These are phyloP conservation scores for Sechiopsis laciniata DNA, from an alignment of 306 rosid species.

Conservation along the genomic window DNA sequence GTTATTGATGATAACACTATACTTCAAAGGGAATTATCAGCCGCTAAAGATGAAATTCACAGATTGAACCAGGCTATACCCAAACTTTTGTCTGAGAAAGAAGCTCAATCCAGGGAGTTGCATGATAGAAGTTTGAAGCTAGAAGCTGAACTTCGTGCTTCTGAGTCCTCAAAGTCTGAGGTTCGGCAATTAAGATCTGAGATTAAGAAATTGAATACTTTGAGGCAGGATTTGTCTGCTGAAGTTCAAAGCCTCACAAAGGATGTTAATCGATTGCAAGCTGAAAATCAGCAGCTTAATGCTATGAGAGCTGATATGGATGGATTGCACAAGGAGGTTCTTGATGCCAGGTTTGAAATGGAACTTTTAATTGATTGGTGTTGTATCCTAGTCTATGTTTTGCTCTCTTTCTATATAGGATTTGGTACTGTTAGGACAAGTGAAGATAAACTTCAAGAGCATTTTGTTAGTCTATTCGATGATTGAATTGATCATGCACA, in stretches of 20 bases:
- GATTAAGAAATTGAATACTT: conserved; percentile 32
- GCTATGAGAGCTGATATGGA: conserved; percentile 36
- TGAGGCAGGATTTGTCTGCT: conserved; percentile 35
- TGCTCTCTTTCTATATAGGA: conserved; percentile 12
- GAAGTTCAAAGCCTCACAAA: conserved; percentile 46
- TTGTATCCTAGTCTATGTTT: conserved; percentile 14
- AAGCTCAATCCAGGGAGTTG: conserved; percentile 31
- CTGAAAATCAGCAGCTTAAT: conserved; percentile 39
- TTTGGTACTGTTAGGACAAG: conserved; percentile 10
- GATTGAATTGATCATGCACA: conserved; percentile 24
- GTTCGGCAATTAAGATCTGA: conserved; percentile 41
- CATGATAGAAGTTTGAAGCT: conserved; percentile 36
- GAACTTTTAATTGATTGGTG: conserved; percentile 16
- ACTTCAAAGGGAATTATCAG: conserved; percentile 39
- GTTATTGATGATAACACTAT: conserved; percentile 40
- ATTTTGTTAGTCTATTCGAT: conserved; percentile 8
- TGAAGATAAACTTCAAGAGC: conserved; percentile 16
- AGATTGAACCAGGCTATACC: conserved; percentile 36
- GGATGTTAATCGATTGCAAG: conserved; percentile 30
- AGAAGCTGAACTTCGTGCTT: conserved; percentile 44
- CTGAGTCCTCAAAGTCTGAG: conserved; percentile 36
- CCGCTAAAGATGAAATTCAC: conserved; percentile 43
- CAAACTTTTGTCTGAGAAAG: conserved; percentile 33
- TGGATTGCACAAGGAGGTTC: conserved; percentile 38
- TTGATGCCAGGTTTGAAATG: conserved; percentile 43